Evolutionary conservation across 352 stramenopile genomes (phyloP), one percentile per base, ranked within the genome.

Genomic region (Globisporangium nodosum): DNA sequence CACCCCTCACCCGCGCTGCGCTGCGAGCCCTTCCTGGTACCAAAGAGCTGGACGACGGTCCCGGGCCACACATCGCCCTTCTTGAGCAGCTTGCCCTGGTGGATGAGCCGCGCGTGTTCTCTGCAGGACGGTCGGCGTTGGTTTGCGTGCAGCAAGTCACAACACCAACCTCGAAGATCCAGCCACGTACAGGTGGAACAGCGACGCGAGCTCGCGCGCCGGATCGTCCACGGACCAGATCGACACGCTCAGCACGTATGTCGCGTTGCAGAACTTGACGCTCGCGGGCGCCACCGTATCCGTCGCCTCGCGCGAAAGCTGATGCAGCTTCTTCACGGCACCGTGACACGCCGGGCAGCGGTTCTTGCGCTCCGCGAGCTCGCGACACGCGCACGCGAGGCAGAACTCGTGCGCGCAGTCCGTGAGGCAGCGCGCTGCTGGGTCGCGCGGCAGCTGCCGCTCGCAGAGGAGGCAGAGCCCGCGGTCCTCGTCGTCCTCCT

Each of bases 401-500:
- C 85, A 92, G 56, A 92, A 94, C 65, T 90, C 81, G 62, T 94
- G 85, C 33, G 76, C 71, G 58, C 85, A 94, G 66, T 94, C 81
- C 12, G 82, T 91, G 46, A 92, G 57, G 45, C 81, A 82, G 24
- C 80, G 82, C 37, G 69, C 65, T 3, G 63, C 66, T n/a, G 59
- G 56, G 21, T 71, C 60, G 2, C 42, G 6, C 21, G 75, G 64
- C 54, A 91, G 66, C 37, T 56, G 55, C 46, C 53, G 43, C 46
- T 86, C 76, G 45, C 81, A 91, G 21, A 91, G 65, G 18, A 85
- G 70, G 53, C 81, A 91, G 20, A 68, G 65, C 46, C 80, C 37
- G n/a, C 20, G 21, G 6, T 51, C 40, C 31, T 58, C 31, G 33
- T 48, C 46, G 30, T 52, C 49, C 39, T 43, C 39, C 39, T 27